Evolutionary conservation across 495 filamentous ascomycete genomes (phyloP), one percentile per base, ranked within the genome.

Genomic region (Tuber indicum): DNA sequence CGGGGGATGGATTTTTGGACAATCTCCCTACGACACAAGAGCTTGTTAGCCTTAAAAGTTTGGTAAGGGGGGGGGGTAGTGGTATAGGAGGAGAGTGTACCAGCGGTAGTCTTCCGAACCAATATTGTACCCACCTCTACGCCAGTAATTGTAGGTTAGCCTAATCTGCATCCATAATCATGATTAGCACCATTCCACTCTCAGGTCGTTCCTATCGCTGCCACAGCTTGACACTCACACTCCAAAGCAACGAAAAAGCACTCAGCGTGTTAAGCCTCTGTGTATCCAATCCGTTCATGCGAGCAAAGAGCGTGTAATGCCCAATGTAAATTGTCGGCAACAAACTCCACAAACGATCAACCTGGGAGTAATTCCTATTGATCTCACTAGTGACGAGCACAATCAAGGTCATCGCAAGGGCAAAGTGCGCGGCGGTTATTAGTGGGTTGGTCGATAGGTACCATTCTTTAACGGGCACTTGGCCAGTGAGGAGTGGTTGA

Each of bases 61-160:
- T 19, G 39, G 14, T 69, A 36, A 21, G 71, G 26, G 5, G 7
- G 5, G 5, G 41, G 72, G 19, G 23, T 77, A 14, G 14, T 82
- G 45, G 41, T 17, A 71, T 42, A 5, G 21, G 5, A 16, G 14
- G 26, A 73, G 21, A 47, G 80, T 82, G 43, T 77, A 88, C 95
- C 95, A 98, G 84, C 96, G 89, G 84, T 99, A 99, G 85, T 99
- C 96, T 84, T 99, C 94, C 17, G 89, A 91, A 44, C 96, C 95
- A 76, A 93, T 87, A 41, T 86, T 85, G 84, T 98, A 99, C 26
- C 96, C 96, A 32, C 96, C 96, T 84, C 93, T 96, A 72, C 96
- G 92, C 92, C 92, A 97, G 84, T 97, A 99, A 85, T 99, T 99
- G 88, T 88, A 98, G 3, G 96, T 97, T 82, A 99, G 86, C 58